Evolutionary conservation across 345 rosid genomes (phyloP).

Genomic region (Excoecaria agallocha): DNA sequence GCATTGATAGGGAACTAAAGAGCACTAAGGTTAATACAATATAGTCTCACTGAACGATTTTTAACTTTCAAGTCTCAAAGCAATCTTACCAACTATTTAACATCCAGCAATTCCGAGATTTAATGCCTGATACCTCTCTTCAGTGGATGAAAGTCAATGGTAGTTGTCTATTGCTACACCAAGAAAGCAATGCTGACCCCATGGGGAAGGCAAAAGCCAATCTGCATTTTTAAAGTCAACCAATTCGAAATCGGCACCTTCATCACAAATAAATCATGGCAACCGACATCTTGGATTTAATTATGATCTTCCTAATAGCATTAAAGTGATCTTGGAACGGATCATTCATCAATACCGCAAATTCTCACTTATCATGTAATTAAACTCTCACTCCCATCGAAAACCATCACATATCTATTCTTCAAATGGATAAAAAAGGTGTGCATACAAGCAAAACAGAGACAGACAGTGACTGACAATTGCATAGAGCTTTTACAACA

Average conservation of each 20-base stretch:
- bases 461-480: conserved; percentile 19
- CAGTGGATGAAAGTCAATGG: conserved; percentile 64
- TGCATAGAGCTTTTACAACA: conserved; percentile 24
- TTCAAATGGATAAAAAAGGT: conserved; percentile 19
- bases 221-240: conserved; percentile 99
- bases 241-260: conserved; percentile 91
- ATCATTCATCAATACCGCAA: conserved; percentile 34
- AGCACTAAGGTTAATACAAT: conserved; percentile 40
- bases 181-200: conserved; percentile 95
- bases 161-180: conserved; percentile 92
- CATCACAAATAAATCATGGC: conserved; percentile 72
- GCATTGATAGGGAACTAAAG: conserved; percentile 35
- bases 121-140: conserved; percentile 90
- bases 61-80: conserved; percentile 62
- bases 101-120: conserved; percentile 68
- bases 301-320: conserved; percentile 53
- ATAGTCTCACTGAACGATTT: conserved; percentile 57
- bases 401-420: conserved; percentile 25
- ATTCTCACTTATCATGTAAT: conserved; percentile 27
- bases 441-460: conserved; percentile 23
- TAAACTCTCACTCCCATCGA: conserved; percentile 30
- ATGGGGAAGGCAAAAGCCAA: conserved; percentile 72
- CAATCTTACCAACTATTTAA: conserved; percentile 93
- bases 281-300: conserved; percentile 69
- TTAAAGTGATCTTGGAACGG: conserved; percentile 40